These are phyloP conservation scores for Coix lacrymajobi DNA, from an alignment of 176 grass and related monocot species.

Conservation along the genomic window DNA sequence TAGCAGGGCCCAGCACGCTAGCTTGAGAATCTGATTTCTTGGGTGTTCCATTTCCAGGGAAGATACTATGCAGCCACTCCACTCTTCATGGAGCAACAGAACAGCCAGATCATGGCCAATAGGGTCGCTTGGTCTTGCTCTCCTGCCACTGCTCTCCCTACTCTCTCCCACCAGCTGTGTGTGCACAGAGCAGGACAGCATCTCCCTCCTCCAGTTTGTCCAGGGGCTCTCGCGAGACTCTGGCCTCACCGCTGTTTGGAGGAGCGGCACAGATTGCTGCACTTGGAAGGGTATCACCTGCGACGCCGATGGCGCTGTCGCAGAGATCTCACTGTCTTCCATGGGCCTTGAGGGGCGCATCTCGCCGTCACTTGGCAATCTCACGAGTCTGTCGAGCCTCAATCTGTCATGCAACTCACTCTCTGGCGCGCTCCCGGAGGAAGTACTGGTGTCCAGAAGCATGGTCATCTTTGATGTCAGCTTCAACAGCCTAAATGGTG, in stretches of 20 bases:
- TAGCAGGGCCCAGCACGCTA: background rate
- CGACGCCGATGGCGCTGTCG: background rate
- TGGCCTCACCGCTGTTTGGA: background rate
- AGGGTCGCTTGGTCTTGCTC: background rate
- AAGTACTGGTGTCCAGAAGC: background rate
- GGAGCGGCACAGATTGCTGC: constrained; percentile 18
- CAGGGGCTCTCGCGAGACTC: background rate
- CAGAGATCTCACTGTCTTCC: background rate
- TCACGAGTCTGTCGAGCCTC: background rate
- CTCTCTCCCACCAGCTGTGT: background rate
- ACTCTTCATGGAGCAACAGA: background rate
- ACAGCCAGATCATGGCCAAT: background rate
- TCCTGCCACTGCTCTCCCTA: background rate
- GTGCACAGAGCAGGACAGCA: constrained; percentile 1
- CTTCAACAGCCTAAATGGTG: constrained; percentile 14
- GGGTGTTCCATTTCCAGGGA: background rate
- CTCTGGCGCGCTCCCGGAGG: background rate
- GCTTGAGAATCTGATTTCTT: background rate
- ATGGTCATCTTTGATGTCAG: background rate
- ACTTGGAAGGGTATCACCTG: constrained; percentile 24
- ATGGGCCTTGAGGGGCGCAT: constrained; percentile 12
- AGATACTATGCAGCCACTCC: background rate
- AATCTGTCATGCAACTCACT: constrained; percentile 24
- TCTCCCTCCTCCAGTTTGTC: constrained; percentile 25
- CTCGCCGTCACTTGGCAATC: constrained; percentile 6